These are phyloP conservation scores for Nothophytophthora sp. DNA, from an alignment of 352 stramenopile species.

Conservation along the genomic window DNA sequence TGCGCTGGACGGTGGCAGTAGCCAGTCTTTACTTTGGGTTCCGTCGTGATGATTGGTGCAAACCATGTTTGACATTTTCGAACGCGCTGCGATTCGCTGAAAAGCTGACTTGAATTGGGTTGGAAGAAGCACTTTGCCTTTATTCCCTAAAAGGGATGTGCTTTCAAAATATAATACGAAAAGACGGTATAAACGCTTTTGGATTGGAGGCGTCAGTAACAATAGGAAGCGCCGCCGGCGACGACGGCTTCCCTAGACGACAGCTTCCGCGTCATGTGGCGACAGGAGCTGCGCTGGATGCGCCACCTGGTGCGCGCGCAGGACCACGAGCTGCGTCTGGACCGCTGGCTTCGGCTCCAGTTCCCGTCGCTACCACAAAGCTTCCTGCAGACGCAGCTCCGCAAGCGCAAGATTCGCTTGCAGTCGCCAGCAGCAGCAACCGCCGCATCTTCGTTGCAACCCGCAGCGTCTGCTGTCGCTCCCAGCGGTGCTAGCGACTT, in stretches of 20 bases:
- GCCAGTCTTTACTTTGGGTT: no score
- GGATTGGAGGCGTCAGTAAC: no score
- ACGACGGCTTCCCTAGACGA: no score
- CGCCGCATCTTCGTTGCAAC: background rate
- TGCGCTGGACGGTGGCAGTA: no score
- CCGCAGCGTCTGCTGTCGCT: background rate
- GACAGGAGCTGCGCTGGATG: constrained; percentile 51
- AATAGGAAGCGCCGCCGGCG: no score
- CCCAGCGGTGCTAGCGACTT: background rate
- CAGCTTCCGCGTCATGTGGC: constrained; percentile 40
- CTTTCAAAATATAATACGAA: no score
- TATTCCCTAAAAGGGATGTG: background rate
- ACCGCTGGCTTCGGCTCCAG: constrained; percentile 61
- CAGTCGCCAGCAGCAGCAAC: constrained; percentile 4
- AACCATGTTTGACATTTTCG: background rate
- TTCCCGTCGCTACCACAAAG: constrained; percentile 57
- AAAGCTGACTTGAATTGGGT: constrained; percentile 8
- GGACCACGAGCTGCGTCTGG: constrained; percentile 64
- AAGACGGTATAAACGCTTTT: no score
- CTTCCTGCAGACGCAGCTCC: constrained; percentile 63
- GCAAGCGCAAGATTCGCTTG: constrained; percentile 70
- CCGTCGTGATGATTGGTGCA: no score
- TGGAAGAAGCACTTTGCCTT: background rate
- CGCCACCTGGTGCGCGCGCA: constrained; percentile 37
- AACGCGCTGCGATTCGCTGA: constrained; percentile 12